Evolutionary conservation across 176 grass and related monocot species (phyloP).

Genomic region (Phragmites australis): DNA sequence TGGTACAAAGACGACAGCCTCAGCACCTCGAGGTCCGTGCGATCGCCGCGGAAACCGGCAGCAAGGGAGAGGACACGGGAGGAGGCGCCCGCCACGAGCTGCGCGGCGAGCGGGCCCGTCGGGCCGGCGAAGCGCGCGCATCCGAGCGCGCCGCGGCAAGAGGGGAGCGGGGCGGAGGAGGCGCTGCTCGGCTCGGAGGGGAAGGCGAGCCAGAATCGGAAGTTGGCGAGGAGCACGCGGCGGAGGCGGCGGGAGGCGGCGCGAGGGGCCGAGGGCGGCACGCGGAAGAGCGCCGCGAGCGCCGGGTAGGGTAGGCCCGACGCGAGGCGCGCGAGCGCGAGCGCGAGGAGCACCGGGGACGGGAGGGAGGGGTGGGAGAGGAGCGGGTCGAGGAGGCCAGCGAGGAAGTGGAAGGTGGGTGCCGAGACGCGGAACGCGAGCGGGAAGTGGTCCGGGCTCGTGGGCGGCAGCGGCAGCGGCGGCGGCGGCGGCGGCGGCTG

Average conservation of each 20-base stretch:
- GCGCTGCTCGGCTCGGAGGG: constrained; percentile 34
- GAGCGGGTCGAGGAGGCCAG: constrained; percentile 78
- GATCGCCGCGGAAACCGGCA: constrained; percentile 67
- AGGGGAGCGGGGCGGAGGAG: constrained; percentile 35
- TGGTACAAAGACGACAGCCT: constrained; percentile 56
- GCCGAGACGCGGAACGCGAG: constrained; percentile 68
- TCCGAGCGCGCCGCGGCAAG: constrained; percentile 67
- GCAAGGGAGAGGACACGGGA: constrained; percentile 61
- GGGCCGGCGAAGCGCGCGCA: constrained; percentile 57
- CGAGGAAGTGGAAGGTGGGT: constrained; percentile 76
- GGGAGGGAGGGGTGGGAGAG: constrained; percentile 58
- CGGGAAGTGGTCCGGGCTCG: constrained; percentile 59
- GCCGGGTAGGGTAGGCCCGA: constrained; percentile 53
- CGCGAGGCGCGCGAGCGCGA: constrained; percentile 68
- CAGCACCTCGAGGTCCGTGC: constrained; percentile 56
- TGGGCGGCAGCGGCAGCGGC: constrained; percentile 10
- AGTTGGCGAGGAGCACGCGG: constrained; percentile 79
- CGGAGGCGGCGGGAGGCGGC: constrained; percentile 63
- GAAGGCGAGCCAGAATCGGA: constrained; percentile 82
- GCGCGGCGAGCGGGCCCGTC: constrained; percentile 37
- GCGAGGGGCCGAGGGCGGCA: constrained; percentile 53
- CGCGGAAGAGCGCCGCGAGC: constrained; percentile 53
- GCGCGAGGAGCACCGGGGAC: constrained; percentile 51
- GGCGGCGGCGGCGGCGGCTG: neutral
- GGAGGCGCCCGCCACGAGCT: constrained; percentile 65